Base-by-base conservation (phyloP, 768 basidiomycete species). In the Fomitopsis pulvina region DNA sequence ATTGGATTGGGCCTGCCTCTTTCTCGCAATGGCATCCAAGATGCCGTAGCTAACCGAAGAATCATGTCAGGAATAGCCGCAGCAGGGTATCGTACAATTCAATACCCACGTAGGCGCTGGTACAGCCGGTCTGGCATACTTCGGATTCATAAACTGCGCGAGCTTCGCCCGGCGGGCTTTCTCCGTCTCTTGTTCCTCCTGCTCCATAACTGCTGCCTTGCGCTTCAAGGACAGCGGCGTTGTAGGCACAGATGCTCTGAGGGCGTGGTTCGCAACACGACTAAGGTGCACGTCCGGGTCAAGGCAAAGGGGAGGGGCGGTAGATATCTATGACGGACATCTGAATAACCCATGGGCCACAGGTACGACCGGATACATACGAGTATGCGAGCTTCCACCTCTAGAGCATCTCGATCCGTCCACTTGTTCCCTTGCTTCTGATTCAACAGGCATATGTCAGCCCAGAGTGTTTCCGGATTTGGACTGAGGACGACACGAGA, bases 401-500 rank as follows among this genome's bases (percentile, higher is more conserved):
- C 83, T 21, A 92, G 67, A 18, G 85, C 77, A 47, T 91, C 82
- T 30, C 67, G 67, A 60, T 92, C 90, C 2, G 84, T 76, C 79
- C 85, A 87, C 53, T 73, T 79, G 16, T 60, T 61, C 1, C 78
- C 80, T 12, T 68, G 56, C 52, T 77, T 79, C 60, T 79, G 72
- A 60, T 81, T 86, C 60, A 88, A 63, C 4, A 78, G 64, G 63
- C 87, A 88, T 9, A 92, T 74, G 63, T 92, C 89, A 4, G 85
- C 77, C 78, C 83, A 92, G 24, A 89, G 63, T 0, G 85, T 85
- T 65, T 92, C 90, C 11, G 79, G 67, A 52, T 79, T 90, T 16
- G 89, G 86, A 50, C 85, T 83, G 21, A 92, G 77, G 11, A 90
- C 81, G 10, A 86, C 82, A 44, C 85, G 83, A 44, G 83, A 83